Conservation (phyloP, 148 eudicot genomes). For the Chenopodium album region DNA sequence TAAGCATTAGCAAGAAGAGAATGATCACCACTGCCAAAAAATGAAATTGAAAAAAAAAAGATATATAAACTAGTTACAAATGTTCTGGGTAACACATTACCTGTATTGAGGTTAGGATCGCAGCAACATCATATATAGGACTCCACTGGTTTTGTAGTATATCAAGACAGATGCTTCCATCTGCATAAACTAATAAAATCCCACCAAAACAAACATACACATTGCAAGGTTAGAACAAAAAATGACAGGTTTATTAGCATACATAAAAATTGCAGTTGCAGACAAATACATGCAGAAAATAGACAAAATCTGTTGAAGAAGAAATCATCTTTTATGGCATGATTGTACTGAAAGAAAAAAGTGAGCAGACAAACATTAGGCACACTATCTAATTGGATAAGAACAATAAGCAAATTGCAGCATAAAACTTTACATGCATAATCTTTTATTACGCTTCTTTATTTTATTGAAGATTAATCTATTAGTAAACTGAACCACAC, state of each 20-base stretch:
- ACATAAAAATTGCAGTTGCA: background rate
- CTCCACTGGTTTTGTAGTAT: slow-evolving; percentile 90
- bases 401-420: background rate
- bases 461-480: too few species aligned
- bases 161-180: slow-evolving; percentile 86
- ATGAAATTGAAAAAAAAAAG: too few species aligned
- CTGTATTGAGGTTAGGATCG: slow-evolving; percentile 81
- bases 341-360: background rate
- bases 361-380: background rate
- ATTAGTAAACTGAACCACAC: too few species aligned
- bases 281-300: background rate
- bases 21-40: background rate
- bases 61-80: background rate
- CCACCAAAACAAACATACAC: background rate
- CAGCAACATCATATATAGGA: slow-evolving; percentile 85
- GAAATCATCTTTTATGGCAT: background rate
- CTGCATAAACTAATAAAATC: slow-evolving; percentile 67
- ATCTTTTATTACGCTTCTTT: background rate
- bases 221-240: background rate
- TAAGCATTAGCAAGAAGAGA: background rate
- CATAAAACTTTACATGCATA: background rate
- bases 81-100: slow-evolving; percentile 23
- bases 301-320: background rate
- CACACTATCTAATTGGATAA: background rate
- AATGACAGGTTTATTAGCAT: background rate